Percentiles rank a stretch among this genome's conserved stretches.
Evolutionary conservation across 2,329 filamentous ascomycete genomes (phyloP).

Genomic region (Chaetomium strumarium): DNA sequence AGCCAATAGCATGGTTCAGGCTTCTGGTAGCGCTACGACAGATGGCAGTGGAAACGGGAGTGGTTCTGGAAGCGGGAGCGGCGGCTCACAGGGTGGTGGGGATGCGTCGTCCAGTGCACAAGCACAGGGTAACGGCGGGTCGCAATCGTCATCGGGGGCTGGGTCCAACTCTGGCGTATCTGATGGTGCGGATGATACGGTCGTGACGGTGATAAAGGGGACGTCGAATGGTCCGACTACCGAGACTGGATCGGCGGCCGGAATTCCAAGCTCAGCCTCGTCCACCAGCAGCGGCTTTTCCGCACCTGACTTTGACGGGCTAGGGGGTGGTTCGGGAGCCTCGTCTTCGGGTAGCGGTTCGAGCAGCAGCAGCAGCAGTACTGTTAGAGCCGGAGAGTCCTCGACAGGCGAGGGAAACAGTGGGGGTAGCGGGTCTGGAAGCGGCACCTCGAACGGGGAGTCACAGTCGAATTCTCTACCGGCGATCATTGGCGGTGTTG

Average conservation of each 20-base stretch:
- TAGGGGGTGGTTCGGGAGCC: not conserved
- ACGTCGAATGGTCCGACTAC: not conserved
- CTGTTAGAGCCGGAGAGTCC: not conserved
- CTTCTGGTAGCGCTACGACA: not conserved
- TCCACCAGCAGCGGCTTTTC: slow-evolving; percentile 1
- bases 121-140: not conserved
- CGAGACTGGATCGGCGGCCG: not conserved
- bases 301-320: not conserved
- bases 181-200: not conserved
- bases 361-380: not conserved
- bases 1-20: not conserved
- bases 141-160: not conserved
- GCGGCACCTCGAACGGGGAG: not conserved
- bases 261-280: not conserved
- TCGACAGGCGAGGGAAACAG: not conserved
- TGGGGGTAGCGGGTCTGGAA: not conserved
- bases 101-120: not conserved
- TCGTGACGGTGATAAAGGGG: not conserved
- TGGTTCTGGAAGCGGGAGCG: slow-evolving; percentile 4
- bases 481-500: slow-evolving; percentile 17
- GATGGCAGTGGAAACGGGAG: not conserved
- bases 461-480: slow-evolving; percentile 11
- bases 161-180: not conserved
- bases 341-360: not conserved
- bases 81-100: not conserved